Evolutionary conservation across 2,329 filamentous ascomycete genomes (phyloP).

Genomic region (Penicillium sp.): DNA sequence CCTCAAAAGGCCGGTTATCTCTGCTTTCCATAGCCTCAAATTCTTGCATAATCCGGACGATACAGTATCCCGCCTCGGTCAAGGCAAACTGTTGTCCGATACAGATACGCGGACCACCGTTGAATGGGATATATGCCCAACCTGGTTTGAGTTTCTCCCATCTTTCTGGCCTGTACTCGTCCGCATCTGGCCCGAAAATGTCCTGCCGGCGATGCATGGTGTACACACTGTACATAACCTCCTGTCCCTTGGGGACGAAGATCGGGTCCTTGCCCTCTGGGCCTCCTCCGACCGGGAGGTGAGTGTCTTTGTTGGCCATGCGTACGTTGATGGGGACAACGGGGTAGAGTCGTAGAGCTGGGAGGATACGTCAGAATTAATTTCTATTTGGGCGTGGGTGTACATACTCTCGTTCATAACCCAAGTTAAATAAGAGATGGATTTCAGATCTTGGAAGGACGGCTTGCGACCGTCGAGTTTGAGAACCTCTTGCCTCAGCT

Average conservation of each 20-base stretch:
- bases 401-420: slow-evolving; percentile 9
- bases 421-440: slow-evolving; percentile 31
- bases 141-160: slow-evolving; percentile 31
- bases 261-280: slow-evolving; percentile 64
- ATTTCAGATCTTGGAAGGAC: slow-evolving; percentile 34
- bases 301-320: slow-evolving; percentile 45
- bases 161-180: slow-evolving; percentile 55
- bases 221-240: slow-evolving; percentile 69
- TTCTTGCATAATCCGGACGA: slow-evolving; percentile 42
- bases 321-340: slow-evolving; percentile 52
- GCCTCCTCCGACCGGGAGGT: slow-evolving; percentile 61
- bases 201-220: slow-evolving; percentile 72
- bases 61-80: slow-evolving; percentile 45
- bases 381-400: slow-evolving; percentile 2
- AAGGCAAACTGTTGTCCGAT: slow-evolving; percentile 37
- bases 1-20: slow-evolving; percentile 38
- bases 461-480: slow-evolving; percentile 27
- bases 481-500: slow-evolving; percentile 42
- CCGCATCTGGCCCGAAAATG: slow-evolving; percentile 51
- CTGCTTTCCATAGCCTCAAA: slow-evolving; percentile 30
- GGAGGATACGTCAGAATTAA: too few species aligned
- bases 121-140: slow-evolving; percentile 48
- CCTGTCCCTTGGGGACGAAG: slow-evolving; percentile 67
- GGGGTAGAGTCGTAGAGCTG: slow-evolving; percentile 50
- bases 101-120: slow-evolving; percentile 38